Base-by-base conservation (phyloP, 257 asterid species). In the Thymus mandschuricus region DNA sequence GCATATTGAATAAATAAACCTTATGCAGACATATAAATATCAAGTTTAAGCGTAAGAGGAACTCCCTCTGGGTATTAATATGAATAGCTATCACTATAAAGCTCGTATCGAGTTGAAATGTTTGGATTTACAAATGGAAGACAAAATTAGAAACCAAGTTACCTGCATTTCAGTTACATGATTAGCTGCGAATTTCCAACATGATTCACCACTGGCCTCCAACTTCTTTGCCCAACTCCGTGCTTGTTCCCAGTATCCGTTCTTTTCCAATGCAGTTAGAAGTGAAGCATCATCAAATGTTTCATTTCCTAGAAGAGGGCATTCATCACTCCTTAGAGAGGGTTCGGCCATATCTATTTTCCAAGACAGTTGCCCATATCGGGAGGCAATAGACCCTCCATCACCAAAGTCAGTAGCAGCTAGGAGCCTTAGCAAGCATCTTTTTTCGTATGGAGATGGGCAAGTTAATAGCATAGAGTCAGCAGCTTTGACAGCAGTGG, bases 121-220 rank as follows among this genome's bases (percentile, higher is more conserved):
- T 28, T 35, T 62, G 50, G 55, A 61, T 46, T 13, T 35, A 67
- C 28, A 30, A 64, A 34, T 50, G 72, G 73, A 58, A 56, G 67
- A n/a, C 35, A 70, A 64, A 69, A 27, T 28, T 63, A 45, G 8
- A 12, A 28, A 77, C 27, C 41, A 64, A 56, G 44, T 52, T 72
- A 95, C 99, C 99, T 95, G 98, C 94, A 89, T 87, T 80, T 95
- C 94, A 46, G 99, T 95, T 66, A 95, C 98, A 88, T 92, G 95
- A 83, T 86, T 86, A 60, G 81, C 84, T 29, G 89, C 96, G 79
- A 85, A 89, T 81, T 83, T 89, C 99, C 97, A 91, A 66, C 80
- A 65, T 45, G 93, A 72, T 81, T 90, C 99, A 73, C 91, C 96
- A 79, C 95, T 83, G 71, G 87, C 89, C 81, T 95, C 99, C 85